These are phyloP conservation scores for Globisporangium solare DNA, from an alignment of 352 stramenopile genomes.

Conservation along the genomic window DNA sequence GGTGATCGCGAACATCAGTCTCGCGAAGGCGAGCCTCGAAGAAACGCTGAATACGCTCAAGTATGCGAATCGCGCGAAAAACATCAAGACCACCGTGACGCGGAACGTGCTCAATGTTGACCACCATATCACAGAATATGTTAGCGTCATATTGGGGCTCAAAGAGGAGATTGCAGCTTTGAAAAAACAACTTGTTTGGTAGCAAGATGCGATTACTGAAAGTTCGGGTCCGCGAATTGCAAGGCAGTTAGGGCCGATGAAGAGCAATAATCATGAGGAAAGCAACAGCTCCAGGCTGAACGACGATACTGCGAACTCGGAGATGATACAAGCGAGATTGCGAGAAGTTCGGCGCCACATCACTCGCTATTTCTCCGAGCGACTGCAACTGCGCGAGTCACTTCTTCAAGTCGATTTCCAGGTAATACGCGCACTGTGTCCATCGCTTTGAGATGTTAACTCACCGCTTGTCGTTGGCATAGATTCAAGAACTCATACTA, in stretches of 20 bases:
- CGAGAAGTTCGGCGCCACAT: slow-evolving; percentile 66
- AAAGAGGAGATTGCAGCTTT: slow-evolving; percentile 81
- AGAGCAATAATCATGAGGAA: slow-evolving; percentile 19
- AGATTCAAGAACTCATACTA: slow-evolving; percentile 2
- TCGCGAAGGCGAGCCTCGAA: slow-evolving; percentile 75
- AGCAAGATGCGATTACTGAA: slow-evolving; percentile 18
- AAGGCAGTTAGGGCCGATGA: neutral
- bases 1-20: slow-evolving; percentile 92
- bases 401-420: slow-evolving; percentile 83
- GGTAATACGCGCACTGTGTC: slow-evolving; percentile 9
- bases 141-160: slow-evolving; percentile 78
- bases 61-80: slow-evolving; percentile 91
- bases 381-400: slow-evolving; percentile 63
- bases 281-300: neutral
- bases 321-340: slow-evolving; percentile 12
- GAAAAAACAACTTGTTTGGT: slow-evolving; percentile 49
- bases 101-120: slow-evolving; percentile 87
- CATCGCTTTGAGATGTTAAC: neutral
- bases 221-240: neutral
- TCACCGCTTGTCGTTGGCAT: neutral
- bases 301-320: neutral
- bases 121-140: slow-evolving; percentile 86
- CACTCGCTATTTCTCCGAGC: slow-evolving; percentile 82
- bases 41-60: slow-evolving; percentile 94
- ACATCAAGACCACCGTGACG: slow-evolving; percentile 90